Conservation (phyloP, 108 stramenopile species). For the Thalassiosira profunda region DNA sequence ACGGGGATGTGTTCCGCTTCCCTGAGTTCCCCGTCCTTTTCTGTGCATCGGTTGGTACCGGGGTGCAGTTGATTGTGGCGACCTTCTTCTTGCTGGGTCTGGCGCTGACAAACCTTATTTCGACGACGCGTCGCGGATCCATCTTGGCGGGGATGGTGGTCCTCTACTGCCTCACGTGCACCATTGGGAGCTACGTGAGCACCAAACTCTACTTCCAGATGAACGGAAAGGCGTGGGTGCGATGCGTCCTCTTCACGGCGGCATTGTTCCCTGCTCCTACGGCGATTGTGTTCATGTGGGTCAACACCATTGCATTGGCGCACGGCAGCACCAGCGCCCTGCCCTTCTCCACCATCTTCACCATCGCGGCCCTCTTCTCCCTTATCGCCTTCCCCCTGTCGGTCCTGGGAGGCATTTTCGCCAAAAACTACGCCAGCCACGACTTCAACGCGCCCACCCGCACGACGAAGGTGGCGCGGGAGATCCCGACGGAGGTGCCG, state of each 20-base stretch:
- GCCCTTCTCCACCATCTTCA: conserved; percentile 93
- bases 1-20: conserved; percentile 98
- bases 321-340: conserved; percentile 96
- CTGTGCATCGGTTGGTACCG: conserved; percentile 92
- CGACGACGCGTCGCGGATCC: conserved; percentile 94
- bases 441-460: conserved; percentile 97
- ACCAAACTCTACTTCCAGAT: conserved; percentile 93
- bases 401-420: conserved; percentile 92
- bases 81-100: conserved; percentile 84
- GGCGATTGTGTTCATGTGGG: conserved; percentile 84
- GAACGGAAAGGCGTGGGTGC: conserved; percentile 94
- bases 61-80: conserved; percentile 86
- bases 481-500: conserved; percentile 89
- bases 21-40: conserved; percentile 86
- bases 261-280: conserved; percentile 91
- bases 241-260: conserved; percentile 87
- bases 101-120: conserved; percentile 89
- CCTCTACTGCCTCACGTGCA: conserved; percentile 91
- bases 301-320: conserved; percentile 92
- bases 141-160: conserved; percentile 93
- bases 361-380: conserved; percentile 78
- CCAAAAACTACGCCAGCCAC: conserved; percentile 84
- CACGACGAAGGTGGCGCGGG: conserved; percentile 97
- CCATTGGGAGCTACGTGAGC: conserved; percentile 88
- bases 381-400: conserved; percentile 94